Base-by-base conservation (phyloP, 805 yeast species). In the Sugiyamaella boreocaroliniensis region DNA sequence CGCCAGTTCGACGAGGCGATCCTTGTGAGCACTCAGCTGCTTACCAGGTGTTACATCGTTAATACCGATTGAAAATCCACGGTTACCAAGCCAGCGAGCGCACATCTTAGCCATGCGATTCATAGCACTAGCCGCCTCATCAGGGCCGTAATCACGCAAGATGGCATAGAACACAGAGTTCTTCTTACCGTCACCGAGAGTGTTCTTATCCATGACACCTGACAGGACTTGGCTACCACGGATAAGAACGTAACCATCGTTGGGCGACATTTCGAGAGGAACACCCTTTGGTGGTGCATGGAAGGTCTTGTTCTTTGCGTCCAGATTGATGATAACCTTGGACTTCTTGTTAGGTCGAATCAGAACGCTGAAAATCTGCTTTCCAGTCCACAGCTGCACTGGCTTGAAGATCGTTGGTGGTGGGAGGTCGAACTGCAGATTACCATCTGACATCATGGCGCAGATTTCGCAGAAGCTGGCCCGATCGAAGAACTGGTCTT, bases 91-190 rank as follows among this genome's bases (percentile, higher is more conserved):
- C 68, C 72, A 93, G 64, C 99, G 76, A 1, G 99, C 98, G 76
- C 98, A 90, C 62, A 95, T 72, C 71, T 95, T 95, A n/a, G 99
- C 97, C 98, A 93, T 90, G 67, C 99, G 77, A 70, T 95, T 92
- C 99, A 93, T 93, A 5, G 98, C 96, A 22, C 73, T 74, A 2
- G 97, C 97, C 1, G 99, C 98, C 62, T 86, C 97, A 59, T 83
- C 85, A 5, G 99, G 86, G n/a, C 99, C 99, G 68, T 85, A 90
- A 67, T 93, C 99, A 71, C 99, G 78, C 55, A 93, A 72, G 58
- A 93, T 93, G 0, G 97, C 89, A 67, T 95, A 93, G 64, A 93
- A 93, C 0, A 93, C 96, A 6, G 97, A 89, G 65, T 88, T 95
- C 68, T 93, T 93, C 68, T 95, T 93, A 71, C 99, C 99, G 70